Evolutionary conservation across 2,329 filamentous ascomycete genomes (phyloP), one percentile per base, ranked within the genome.

Genomic region (Neopestalotiopsis sp.): DNA sequence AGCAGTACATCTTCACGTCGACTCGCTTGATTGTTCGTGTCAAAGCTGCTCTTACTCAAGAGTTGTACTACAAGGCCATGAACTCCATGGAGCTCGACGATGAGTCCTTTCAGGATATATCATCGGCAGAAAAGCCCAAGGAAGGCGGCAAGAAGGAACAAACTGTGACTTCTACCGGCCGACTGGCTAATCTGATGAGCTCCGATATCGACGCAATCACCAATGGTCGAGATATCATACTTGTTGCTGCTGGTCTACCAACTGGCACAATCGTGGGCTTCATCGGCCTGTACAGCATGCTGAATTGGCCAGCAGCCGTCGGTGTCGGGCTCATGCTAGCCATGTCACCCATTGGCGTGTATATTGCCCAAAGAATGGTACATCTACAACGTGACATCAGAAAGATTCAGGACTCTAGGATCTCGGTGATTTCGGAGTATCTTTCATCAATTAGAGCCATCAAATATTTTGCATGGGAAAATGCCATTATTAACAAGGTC

Each of bases 401-500:
- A 70, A 82, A 83, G 67, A 85, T 87, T 28, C 88, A 89, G 62
- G 88, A 90, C 74, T 81, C 82, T 17, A 85, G 88, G 32, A 86
- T 90, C 67, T 88, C 87, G 1, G 82, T 87, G 24, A 84, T 89
- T 20, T 86, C 87, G 1, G 88, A 90, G 73, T 89, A 89, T 71
- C 80, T 90, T 32, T 79, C 83, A 32, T 88, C 87, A 7, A 89
- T 90, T 68, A 83, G 85, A 12, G 86, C 86, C 17, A 84, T 90
- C 77, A 90, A 90, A 73, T 89, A 89, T 72, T 89, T 90, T 75
- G 86, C 86, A 2, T 90, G 88, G 88, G 88, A 90, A 73, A 81
- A 83, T 20, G 82, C 85, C 40, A 84, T 88, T 70, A 82, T 84
- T 12, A 79, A 83, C n/a, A 84, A 82, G 65, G 84, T 90, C 68